Evolutionary conservation across 768 basidiomycete species (phyloP), one percentile per base, ranked within the genome.

Genomic region (Multifurca ochricompacta): DNA sequence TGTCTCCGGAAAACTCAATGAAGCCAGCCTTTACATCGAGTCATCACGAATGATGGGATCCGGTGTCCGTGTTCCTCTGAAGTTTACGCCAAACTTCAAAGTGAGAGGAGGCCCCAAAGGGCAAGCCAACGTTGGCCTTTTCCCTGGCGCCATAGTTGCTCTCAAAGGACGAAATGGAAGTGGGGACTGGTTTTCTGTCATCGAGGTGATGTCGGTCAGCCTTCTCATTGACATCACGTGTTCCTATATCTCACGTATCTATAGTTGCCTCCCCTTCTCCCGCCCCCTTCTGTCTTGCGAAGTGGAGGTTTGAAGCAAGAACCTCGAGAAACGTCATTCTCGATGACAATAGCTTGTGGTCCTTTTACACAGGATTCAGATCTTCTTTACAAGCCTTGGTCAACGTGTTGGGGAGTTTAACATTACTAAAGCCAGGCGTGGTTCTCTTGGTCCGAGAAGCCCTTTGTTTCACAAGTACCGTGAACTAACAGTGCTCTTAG

Each of bases 101-200:
- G 75, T 95, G 2, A 77, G 85, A 35, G 83, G 83, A 16, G 77
- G 78, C 1, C 64, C 73, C 13, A 75, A 75, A 51, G 88, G 87
- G 10, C 72, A 79, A 9, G 79, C 77, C 14, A 81, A 82, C 0
- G 69, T 85, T 9, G 84, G 88, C 1, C 65, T 98, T 37, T 98
- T 94, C 65, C 91, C 93, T 4, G 96, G 96, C 3, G 83, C 83
- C 27, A 81, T 98, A 48, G 85, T 85, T 1, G 92, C 86, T 0
- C 64, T 97, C 30, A 88, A 82, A 57, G 96, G 96, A 0, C 80
- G 78, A 66, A 98, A 98, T 67, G 92, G 93, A 1, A 90, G 92
- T 2, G 93, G 90, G 5, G 87, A 83, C 3, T 82, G 82, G 71
- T 98, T 97, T 65, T 74, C 81, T 9, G 94, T 86, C 0, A 80